phyloP scores from a whole-genome alignment of 371 early-diverging fungal species.

The Mucor piriformis region DNA sequence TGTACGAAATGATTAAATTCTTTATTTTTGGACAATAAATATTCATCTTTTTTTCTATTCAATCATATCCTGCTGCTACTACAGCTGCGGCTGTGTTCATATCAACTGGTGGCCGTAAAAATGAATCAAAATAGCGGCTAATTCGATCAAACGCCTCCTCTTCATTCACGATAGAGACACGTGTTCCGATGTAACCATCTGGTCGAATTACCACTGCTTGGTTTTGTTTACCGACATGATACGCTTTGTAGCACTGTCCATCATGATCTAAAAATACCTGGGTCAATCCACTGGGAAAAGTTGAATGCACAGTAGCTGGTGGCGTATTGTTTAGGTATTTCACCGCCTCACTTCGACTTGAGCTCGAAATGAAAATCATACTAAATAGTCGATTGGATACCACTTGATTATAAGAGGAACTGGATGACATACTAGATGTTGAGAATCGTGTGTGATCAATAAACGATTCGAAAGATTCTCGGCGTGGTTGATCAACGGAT shows the following conservation, averaged over 20 bases:
- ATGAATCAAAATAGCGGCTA: conserved; percentile 33
- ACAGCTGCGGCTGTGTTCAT: conserved; percentile 37
- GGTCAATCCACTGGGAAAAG: conserved; percentile 34
- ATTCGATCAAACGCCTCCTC: conserved; percentile 19
- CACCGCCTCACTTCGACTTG: conserved; percentile 27
- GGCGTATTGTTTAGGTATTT: conserved; percentile 26
- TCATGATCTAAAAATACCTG: conserved; percentile 47
- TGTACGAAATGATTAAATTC: not conserved
- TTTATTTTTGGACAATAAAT: not conserved
- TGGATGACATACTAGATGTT: not conserved
- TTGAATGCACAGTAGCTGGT: conserved; percentile 21
- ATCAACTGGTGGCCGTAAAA: conserved; percentile 36
- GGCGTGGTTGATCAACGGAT: not conserved
- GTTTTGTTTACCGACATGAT: conserved; percentile 17
- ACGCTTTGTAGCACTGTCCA: conserved; percentile 39
- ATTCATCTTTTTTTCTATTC: not conserved
- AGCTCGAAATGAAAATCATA: conserved; percentile 26
- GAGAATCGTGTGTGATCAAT: not conserved
- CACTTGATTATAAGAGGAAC: not conserved
- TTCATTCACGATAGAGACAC: conserved; percentile 7
- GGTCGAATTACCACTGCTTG: conserved; percentile 43
- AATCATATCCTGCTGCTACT: conserved; percentile 37
- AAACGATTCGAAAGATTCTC: conserved; percentile 2
- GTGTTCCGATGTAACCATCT: conserved; percentile 45
- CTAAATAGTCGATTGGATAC: conserved; percentile 14